A percentile compares a stretch with the other conserved stretches of the same genome.
phyloP scores from a whole-genome alignment of 768 basidiomycete species.

The Mrakia hoshinonis region DNA sequence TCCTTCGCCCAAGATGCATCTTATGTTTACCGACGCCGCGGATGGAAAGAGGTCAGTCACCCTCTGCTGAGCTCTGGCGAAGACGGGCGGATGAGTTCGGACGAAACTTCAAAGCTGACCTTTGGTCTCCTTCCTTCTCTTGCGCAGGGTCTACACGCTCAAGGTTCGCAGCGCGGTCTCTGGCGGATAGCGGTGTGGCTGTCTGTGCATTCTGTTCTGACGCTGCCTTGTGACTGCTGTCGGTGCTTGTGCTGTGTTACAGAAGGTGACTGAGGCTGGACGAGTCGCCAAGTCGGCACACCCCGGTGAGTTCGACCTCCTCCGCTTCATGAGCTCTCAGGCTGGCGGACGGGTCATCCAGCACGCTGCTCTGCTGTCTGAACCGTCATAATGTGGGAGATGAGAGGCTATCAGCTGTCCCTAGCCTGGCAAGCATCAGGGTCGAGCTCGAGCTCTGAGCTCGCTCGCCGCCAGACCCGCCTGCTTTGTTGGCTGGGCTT shows the following conservation, averaged over 20 bases:
- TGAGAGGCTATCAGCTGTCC: too few species aligned
- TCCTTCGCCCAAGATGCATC: conserved; percentile 59
- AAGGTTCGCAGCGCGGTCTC: conserved; percentile 51
- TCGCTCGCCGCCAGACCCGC: too few species aligned
- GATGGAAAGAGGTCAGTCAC: conserved; percentile 38
- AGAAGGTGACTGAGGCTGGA: conserved; percentile 79
- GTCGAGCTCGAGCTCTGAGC: too few species aligned
- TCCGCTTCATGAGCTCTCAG: background rate
- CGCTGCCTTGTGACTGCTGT: conserved; percentile 6
- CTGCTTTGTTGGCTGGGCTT: background rate
- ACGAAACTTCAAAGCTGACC: conserved; percentile 35
- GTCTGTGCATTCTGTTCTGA: background rate
- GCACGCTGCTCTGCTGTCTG: background rate
- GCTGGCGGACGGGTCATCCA: background rate
- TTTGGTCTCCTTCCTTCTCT: background rate
- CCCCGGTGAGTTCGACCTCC: conserved; percentile 57
- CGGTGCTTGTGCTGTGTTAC: conserved; percentile 19
- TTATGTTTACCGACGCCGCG: conserved; percentile 65
- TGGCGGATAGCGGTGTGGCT: background rate
- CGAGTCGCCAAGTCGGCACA: conserved; percentile 91
- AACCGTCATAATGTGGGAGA: too few species aligned
- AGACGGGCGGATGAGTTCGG: conserved; percentile 34
- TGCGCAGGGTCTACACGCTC: conserved; percentile 70
- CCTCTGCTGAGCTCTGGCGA: background rate
- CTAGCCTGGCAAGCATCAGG: too few species aligned